These are phyloP conservation scores for Massarina eburnea DNA, from an alignment of 2,329 filamentous ascomycete species.

Conservation along the genomic window DNA sequence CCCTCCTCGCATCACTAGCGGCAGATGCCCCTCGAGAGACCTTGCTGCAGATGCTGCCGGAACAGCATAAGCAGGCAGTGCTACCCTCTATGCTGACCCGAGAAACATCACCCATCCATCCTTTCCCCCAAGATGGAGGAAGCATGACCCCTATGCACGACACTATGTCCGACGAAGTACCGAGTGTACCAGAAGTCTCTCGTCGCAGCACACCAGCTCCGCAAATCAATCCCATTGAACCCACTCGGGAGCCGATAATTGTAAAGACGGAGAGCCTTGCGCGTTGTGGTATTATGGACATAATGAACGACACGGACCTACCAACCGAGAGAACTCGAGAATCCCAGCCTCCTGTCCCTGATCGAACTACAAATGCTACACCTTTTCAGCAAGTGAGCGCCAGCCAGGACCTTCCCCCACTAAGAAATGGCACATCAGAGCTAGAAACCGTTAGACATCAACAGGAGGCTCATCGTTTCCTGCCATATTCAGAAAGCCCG, in stretches of 20 bases:
- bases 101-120: slow-evolving; percentile 20
- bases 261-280: slow-evolving; percentile 24
- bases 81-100: slow-evolving; percentile 15
- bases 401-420: slow-evolving; percentile 20
- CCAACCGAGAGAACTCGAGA: slow-evolving; percentile 24
- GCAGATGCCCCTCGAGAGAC: slow-evolving; percentile 22
- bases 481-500: slow-evolving; percentile 23
- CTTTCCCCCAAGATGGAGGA: background rate
- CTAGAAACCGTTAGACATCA: slow-evolving; percentile 22
- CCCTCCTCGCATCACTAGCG: slow-evolving; percentile 41
- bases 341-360: slow-evolving; percentile 14
- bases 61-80: slow-evolving; percentile 4
- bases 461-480: slow-evolving; percentile 19
- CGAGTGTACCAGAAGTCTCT: slow-evolving; percentile 8
- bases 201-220: slow-evolving; percentile 3
- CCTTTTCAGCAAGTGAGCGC: slow-evolving; percentile 14
- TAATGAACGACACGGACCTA: slow-evolving; percentile 38
- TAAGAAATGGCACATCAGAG: slow-evolving; percentile 17
- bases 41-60: slow-evolving; percentile 6
- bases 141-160: background rate
- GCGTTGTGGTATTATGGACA: slow-evolving; percentile 41
- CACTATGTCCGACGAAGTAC: slow-evolving; percentile 14
- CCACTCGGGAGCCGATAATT: slow-evolving; percentile 10
- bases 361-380: slow-evolving; percentile 16
- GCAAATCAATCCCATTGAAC: slow-evolving; percentile 8